These are phyloP conservation scores for Ceratocystis cacaofunesta DNA, from an alignment of 2,329 filamentous ascomycete species.

Conservation along the genomic window DNA sequence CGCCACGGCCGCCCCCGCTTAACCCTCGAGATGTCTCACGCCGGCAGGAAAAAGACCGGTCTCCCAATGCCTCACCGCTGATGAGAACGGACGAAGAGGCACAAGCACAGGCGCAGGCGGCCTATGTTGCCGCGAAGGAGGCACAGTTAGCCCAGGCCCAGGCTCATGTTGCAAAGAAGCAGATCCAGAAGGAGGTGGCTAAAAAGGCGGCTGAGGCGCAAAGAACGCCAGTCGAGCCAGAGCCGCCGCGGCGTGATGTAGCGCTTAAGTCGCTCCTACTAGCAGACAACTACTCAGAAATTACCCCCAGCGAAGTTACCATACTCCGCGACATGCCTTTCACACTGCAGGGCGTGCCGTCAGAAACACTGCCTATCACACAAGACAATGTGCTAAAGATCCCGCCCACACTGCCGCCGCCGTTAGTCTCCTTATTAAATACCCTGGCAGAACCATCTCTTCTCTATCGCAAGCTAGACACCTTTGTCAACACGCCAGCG, in stretches of 20 bases:
- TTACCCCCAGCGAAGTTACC: conserved; percentile 48
- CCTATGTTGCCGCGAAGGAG: conserved; percentile 28
- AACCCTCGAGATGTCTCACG: conserved; percentile 27
- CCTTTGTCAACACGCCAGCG: conserved; percentile 67
- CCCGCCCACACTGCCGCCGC: conserved; percentile 64
- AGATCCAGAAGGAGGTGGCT: conserved; percentile 22
- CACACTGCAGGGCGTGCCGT: conserved; percentile 82
- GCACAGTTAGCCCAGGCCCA: conserved; percentile 23
- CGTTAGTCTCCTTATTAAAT: conserved; percentile 74
- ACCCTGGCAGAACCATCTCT: conserved; percentile 84
- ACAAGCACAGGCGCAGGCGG: conserved; percentile 21
- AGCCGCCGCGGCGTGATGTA: conserved; percentile 33
- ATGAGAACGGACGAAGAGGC: conserved; percentile 31
- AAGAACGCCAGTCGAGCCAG: conserved; percentile 19
- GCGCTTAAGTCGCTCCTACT: conserved; percentile 42
- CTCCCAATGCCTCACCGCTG: conserved; percentile 26
- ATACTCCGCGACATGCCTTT: conserved; percentile 74
- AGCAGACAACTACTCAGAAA: conserved; percentile 40
- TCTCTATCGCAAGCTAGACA: conserved; percentile 67
- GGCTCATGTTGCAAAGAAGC: conserved; percentile 12
- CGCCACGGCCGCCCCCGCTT: conserved; percentile 23
- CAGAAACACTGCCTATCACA: conserved; percentile 64
- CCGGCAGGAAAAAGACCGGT: conserved; percentile 26
- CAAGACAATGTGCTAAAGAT: conserved; percentile 56
- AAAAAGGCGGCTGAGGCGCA: conserved; percentile 21